A percentile compares a stretch with the other conserved stretches of the same genome.
These are phyloP conservation scores for Coemansia sp. DNA, from an alignment of 192 early-diverging fungal genomes.

Conservation along the genomic window DNA sequence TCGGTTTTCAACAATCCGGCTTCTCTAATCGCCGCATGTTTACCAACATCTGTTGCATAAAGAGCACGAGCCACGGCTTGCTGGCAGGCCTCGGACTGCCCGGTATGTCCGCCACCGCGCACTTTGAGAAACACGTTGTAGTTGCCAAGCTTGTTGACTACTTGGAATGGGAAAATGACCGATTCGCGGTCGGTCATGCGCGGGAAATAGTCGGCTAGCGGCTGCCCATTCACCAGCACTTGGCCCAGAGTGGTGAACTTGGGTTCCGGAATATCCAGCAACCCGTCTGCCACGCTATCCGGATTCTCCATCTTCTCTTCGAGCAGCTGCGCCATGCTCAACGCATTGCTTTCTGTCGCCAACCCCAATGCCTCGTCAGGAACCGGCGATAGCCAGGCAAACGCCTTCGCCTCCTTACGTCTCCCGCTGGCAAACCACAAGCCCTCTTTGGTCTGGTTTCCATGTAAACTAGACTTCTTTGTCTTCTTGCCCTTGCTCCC, in stretches of 20 bases:
- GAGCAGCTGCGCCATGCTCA: background rate
- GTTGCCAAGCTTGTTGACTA: constrained; percentile 62
- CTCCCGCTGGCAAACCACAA: constrained; percentile 71
- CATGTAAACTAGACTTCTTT: constrained; percentile 28
- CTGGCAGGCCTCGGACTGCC: constrained; percentile 84
- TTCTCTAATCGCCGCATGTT: constrained; percentile 57
- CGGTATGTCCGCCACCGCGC: constrained; percentile 75
- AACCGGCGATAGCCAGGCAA: constrained; percentile 65
- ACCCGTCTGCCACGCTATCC: background rate
- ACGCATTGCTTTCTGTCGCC: background rate
- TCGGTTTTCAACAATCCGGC: constrained; percentile 64
- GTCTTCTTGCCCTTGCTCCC: constrained; percentile 24
- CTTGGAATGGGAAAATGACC: constrained; percentile 69
- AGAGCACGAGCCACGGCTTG: constrained; percentile 76
- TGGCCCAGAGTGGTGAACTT: constrained; percentile 45
- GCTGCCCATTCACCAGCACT: constrained; percentile 75
- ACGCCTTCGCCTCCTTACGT: constrained; percentile 78
- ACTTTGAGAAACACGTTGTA: constrained; percentile 87
- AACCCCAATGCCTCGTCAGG: background rate
- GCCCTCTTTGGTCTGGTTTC: constrained; percentile 64
- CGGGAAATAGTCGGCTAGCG: constrained; percentile 73
- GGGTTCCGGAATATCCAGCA: constrained; percentile 1
- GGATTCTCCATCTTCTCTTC: background rate
- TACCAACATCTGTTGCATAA: constrained; percentile 59
- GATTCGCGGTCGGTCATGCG: constrained; percentile 63